Evolutionary conservation across 257 asterid genomes (phyloP), one percentile per base, ranked within the genome.

Genomic region (Capsicum rhomboideum): DNA sequence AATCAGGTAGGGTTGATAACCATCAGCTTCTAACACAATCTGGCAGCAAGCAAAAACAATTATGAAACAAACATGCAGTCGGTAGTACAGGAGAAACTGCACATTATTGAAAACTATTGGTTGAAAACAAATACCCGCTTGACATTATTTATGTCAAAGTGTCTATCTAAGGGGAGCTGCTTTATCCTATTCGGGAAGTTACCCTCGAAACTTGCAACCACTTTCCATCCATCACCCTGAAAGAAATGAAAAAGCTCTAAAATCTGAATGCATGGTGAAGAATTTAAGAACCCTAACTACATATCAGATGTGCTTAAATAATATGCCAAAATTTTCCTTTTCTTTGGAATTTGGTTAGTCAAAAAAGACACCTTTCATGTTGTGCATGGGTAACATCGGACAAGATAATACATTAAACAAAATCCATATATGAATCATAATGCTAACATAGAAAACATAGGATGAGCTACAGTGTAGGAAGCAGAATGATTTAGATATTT

Each of bases 11-110:
- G 99, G 99, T 82, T 97, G 99, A 89, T 97, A 97, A 84, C 99
- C 99, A 85, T 97, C 98, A 4, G 99, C 99, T 91, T 97, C 99
- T 31, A 97, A 92, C 81, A 97, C 99, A 85, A 97, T 95, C 99
- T 97, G 95, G 77, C 16, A 84, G 74, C 78, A 63, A 78, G 12
- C 58, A 81, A 28, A 83, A 87, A 55, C 78, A 79, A 83, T 88
- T 83, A 92, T 40, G 83, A 83, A 31, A 83, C 59, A 53, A 29
- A 54, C 80, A 31, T 26, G 63, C 82, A 28, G 46, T 16, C 6
- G 37, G 16, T 29, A 4, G 10, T 16, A 55, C 29, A 61, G 64
- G 42, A 83, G 79, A 55, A 74, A 67, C 58, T 68, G 77, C 80
- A 67, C 61, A 31, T 74, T 10, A 20, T 82, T 82, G 77, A 72